Conservation (phyloP, 2,329 filamentous ascomycete genomes). For the Pestalotiopsis sp. region DNA sequence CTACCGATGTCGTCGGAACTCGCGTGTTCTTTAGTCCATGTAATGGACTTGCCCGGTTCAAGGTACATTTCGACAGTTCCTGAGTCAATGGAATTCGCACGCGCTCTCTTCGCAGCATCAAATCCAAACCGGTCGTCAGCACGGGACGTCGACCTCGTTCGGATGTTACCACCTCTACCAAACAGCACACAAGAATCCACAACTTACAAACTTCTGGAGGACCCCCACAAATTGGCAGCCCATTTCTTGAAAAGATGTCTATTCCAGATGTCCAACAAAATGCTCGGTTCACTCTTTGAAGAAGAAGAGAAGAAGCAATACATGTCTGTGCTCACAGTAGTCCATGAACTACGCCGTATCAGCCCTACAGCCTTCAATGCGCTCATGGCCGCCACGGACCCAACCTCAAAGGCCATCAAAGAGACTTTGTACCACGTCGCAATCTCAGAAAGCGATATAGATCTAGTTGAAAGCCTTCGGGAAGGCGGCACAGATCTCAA, state of each 20-base stretch:
- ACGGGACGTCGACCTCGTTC: too few species aligned
- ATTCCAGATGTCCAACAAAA: not conserved
- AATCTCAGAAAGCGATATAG: not conserved
- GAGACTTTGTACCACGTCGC: not conserved
- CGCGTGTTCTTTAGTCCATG: not conserved
- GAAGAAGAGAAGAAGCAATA: not conserved
- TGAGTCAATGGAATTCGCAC: too few species aligned
- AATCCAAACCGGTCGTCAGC: too few species aligned
- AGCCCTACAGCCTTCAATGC: not conserved
- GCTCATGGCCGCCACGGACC: not conserved
- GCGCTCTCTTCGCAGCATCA: too few species aligned
- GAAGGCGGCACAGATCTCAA: not conserved
- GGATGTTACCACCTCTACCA: not conserved
- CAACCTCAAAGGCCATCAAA: not conserved
- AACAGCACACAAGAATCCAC: not conserved
- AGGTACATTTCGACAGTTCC: not conserved
- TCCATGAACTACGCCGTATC: not conserved
- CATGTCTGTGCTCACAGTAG: not conserved
- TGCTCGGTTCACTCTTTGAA: too few species aligned
- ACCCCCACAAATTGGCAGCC: not conserved
- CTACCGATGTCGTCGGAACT: not conserved
- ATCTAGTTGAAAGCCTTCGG: not conserved
- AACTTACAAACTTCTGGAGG: not conserved
- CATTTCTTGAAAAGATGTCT: not conserved
- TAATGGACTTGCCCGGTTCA: too few species aligned